phyloP scores from a whole-genome alignment of 306 rosid genomes.

The Fragaria iinumae region DNA sequence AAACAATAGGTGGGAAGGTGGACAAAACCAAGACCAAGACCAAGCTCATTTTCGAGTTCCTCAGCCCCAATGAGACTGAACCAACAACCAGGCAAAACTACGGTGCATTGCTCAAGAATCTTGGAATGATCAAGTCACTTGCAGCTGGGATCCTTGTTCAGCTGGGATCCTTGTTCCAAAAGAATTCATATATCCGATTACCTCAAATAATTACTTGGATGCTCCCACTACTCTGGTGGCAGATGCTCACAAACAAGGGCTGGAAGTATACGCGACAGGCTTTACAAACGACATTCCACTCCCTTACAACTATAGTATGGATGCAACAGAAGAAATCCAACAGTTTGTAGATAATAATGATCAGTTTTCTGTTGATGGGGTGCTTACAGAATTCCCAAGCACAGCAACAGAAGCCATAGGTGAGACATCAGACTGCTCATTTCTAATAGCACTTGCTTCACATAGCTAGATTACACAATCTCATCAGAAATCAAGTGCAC shows the following conservation, averaged over 20 bases:
- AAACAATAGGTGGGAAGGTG: conserved; percentile 39
- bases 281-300: conserved; percentile 59
- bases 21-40: conserved; percentile 39
- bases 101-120: conserved; percentile 47
- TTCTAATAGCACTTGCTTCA: neutral
- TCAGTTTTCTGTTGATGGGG: conserved; percentile 71
- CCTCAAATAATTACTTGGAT: conserved; percentile 46
- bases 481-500: neutral
- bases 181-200: conserved; percentile 61
- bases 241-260: conserved; percentile 79
- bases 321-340: conserved; percentile 66
- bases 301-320: conserved; percentile 65
- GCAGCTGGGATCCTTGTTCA: conserved; percentile 90
- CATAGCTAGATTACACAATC: neutral
- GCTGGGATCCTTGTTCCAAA: conserved; percentile 83
- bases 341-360: conserved; percentile 55
- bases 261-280: conserved; percentile 83
- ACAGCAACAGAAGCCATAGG: conserved; percentile 80
- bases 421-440: conserved; percentile 34
- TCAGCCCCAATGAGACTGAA: conserved; percentile 38
- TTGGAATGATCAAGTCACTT: conserved; percentile 47
- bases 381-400: conserved; percentile 68
- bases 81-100: conserved; percentile 55
- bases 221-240: conserved; percentile 55
- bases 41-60: conserved; percentile 67